These are phyloP conservation scores for Epichloe uncinata DNA, from an alignment of 2,329 filamentous ascomycete species.

Conservation along the genomic window DNA sequence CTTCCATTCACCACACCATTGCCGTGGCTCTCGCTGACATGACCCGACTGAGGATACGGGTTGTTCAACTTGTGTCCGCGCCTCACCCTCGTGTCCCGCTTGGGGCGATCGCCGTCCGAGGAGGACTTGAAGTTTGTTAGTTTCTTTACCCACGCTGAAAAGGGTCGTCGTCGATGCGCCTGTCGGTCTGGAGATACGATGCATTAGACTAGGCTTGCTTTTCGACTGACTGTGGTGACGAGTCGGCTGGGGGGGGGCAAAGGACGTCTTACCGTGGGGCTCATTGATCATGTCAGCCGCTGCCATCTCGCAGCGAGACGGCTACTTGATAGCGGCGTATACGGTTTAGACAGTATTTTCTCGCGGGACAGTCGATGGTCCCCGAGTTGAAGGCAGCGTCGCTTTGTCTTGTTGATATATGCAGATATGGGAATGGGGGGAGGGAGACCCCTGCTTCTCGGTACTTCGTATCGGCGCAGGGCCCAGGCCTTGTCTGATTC, in stretches of 20 bases:
- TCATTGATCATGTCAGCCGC: constrained; percentile 5
- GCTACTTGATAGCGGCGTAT: background rate
- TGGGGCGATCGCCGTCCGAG: constrained; percentile 40
- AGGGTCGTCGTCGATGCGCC: constrained; percentile 63
- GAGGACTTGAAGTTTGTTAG: constrained; percentile 74
- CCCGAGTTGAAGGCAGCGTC: background rate
- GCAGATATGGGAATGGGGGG: background rate
- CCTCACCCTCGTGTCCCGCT: constrained; percentile 36
- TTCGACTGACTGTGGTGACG: background rate
- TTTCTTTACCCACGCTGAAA: constrained; percentile 89
- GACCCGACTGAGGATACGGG: constrained; percentile 78
- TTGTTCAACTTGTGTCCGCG: constrained; percentile 60
- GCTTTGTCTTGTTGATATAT: background rate
- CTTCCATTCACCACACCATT: constrained; percentile 11
- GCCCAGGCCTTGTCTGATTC: background rate
- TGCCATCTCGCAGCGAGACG: constrained; percentile 2
- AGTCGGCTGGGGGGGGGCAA: no score
- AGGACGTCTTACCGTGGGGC: constrained; percentile 2
- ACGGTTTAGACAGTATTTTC: background rate
- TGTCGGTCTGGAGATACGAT: constrained; percentile 44
- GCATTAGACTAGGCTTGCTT: constrained; percentile 19
- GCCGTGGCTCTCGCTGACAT: constrained; percentile 23
- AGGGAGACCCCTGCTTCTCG: background rate
- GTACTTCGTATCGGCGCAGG: background rate
- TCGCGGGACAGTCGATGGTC: background rate